These are phyloP conservation scores for Fusarium coicis DNA, from an alignment of 2,329 filamentous ascomycete genomes.

Conservation along the genomic window DNA sequence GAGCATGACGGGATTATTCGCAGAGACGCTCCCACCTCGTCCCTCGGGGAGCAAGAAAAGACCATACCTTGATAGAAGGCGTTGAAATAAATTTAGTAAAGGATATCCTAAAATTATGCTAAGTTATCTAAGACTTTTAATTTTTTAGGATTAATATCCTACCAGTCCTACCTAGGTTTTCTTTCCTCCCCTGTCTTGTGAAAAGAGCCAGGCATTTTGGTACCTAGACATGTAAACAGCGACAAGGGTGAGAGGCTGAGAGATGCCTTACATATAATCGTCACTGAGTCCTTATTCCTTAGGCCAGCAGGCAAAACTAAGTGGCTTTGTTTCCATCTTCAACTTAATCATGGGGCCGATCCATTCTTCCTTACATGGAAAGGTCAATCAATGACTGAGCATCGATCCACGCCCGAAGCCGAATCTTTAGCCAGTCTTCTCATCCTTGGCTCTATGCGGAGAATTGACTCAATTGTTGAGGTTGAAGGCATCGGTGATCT, in stretches of 20 bases:
- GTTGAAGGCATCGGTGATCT: neutral
- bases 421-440: neutral
- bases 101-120: neutral
- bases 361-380: neutral
- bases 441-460: neutral
- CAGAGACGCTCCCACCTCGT: neutral
- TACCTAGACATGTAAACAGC: neutral
- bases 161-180: neutral
- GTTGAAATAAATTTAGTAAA: neutral
- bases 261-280: constrained; percentile 6
- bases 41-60: neutral
- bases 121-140: neutral
- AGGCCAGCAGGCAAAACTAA: constrained; percentile 2
- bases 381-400: neutral
- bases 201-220: neutral
- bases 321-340: neutral
- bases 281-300: constrained; percentile 15
- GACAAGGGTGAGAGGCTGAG: neutral
- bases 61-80: neutral
- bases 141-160: neutral
- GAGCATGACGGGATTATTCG: constrained; percentile 43
- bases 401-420: neutral
- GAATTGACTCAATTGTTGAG: neutral
- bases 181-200: neutral
- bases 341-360: neutral